phyloP scores from a whole-genome alignment of 768 basidiomycete species.

The Austroboletus festivus region DNA sequence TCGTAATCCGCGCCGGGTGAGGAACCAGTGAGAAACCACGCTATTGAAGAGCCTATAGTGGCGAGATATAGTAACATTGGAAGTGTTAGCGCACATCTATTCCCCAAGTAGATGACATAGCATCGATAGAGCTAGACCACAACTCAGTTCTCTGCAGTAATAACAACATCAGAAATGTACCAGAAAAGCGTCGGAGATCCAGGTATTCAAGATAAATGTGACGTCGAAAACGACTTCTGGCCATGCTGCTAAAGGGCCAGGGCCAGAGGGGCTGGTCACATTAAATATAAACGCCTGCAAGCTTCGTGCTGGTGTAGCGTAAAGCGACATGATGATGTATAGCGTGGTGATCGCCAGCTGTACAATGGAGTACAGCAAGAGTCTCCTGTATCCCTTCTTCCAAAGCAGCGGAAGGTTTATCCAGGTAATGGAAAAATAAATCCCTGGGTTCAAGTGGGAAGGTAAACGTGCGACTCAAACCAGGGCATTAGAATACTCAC shows the following conservation, averaged over 20 bases:
- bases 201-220: not conserved
- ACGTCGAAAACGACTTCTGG: not conserved
- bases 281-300: not conserved
- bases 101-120: no score
- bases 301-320: not conserved
- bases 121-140: no score
- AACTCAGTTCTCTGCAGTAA: no score
- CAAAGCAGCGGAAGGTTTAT: not conserved
- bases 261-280: not conserved
- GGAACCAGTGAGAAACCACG: no score
- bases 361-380: not conserved
- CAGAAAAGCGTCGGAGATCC: not conserved
- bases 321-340: not conserved
- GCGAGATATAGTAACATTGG: no score
- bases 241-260: not conserved
- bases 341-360: not conserved
- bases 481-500: no score
- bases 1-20: no score
- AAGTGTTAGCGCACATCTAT: no score
- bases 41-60: no score
- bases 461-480: no score
- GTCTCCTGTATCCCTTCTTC: not conserved
- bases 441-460: slow-evolving; percentile 4
- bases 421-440: not conserved
- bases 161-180: no score